Base-by-base conservation (phyloP, 1,284 basidiomycete species). In the Rhodotorula sp. region DNA sequence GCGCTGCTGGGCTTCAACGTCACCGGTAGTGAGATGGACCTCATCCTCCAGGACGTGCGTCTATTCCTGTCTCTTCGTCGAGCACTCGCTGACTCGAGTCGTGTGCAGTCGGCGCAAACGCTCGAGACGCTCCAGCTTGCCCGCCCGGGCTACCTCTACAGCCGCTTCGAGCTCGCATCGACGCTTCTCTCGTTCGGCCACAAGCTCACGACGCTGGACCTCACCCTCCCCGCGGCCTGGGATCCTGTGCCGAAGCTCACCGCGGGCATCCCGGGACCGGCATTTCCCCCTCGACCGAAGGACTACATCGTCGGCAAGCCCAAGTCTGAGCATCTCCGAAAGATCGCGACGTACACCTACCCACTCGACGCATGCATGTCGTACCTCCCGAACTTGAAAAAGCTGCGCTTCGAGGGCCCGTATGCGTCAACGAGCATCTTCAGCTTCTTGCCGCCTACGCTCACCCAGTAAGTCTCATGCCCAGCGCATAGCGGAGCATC, bases 301-400 rank as follows among this genome's bases (percentile, higher is more conserved):
- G 67, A 62, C n/a, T 70, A 71, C 65, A 58, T 64, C 34, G 9
- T 23, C 0, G 69, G 69, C 8, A n/a, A 67, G 27, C 70, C 73
- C 1, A 34, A 45, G 9, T 3, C 41, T 34, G 67, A 67, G 1
- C 25, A 57, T 54, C 14, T 67, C 17, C 34, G 2, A 5, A 55
- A 58, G 55, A 25, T 74, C n/a, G 50, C 63, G 17, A 23, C 19
- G 41, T 61, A 71, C 53, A 58, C 58, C 25, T 68, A 52, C 65
- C 41, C 72, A 27, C 70, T 74, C 60, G 74, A 75, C 48, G 72
- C 65, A 21, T 23, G 70, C 46, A 23, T 71, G 34, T 62, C 45
- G 2, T 75, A 49, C 60, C 44, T 75, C 4, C 74, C 72, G 9
- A 56, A 71, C 48, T 42, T 75, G 23, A 63, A 56, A 4, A 52